Conservation (phyloP, 2,329 filamentous ascomycete genomes). For the Microsporum audouinii region DNA sequence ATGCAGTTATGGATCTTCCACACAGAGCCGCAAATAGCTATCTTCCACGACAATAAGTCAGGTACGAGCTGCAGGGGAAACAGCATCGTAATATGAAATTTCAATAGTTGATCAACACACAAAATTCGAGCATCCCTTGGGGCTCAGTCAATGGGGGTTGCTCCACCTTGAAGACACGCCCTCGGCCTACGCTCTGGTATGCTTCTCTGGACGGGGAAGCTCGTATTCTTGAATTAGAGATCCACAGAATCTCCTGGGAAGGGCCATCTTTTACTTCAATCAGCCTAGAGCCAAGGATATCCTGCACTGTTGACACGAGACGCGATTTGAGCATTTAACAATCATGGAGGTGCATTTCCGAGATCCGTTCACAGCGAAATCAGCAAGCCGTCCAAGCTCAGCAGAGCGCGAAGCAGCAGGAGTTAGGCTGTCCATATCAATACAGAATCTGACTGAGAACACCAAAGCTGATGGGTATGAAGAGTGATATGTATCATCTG, state of each 20-base stretch:
- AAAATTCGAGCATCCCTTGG: not conserved
- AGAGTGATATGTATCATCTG: too few relatives aligned
- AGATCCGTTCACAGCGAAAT: not conserved
- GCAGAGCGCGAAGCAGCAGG: too few relatives aligned
- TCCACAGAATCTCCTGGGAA: not conserved
- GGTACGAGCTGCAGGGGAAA: not conserved
- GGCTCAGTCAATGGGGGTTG: not conserved
- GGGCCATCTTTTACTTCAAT: not conserved
- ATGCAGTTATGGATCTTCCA: not conserved
- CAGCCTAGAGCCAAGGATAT: not conserved
- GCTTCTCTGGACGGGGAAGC: not conserved
- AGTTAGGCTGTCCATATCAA: too few relatives aligned
- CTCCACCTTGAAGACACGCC: not conserved
- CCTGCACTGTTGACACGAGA: not conserved
- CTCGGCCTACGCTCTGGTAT: not conserved
- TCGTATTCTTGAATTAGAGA: not conserved
- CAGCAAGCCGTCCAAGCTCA: not conserved
- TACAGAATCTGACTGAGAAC: too few relatives aligned
- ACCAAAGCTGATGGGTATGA: too few relatives aligned
- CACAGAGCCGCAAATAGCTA: not conserved
- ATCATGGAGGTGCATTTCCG: not conserved
- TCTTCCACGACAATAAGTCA: not conserved
- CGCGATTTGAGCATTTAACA: not conserved
- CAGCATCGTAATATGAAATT: conserved; percentile 1
- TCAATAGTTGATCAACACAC: not conserved